These are phyloP conservation scores for Agapanthus africanus DNA, from an alignment of 106 monocot genomes.

Conservation along the genomic window DNA sequence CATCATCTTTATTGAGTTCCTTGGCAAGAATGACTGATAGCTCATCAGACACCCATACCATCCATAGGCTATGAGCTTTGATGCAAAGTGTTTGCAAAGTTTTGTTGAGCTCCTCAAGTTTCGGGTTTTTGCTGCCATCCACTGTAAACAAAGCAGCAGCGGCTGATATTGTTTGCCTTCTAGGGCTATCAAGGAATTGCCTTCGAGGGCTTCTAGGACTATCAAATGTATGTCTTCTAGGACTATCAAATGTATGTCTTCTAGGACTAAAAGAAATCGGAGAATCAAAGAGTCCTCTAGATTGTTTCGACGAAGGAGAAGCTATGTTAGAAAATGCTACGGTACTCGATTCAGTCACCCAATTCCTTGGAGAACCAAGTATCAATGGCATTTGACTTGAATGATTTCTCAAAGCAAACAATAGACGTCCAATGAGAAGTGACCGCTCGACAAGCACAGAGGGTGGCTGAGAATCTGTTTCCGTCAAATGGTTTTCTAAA, in stretches of 20 bases:
- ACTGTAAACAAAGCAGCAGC: constrained; percentile 66
- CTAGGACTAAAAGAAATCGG: constrained; percentile 40
- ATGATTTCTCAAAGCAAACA: constrained; percentile 81
- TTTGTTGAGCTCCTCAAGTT: constrained; percentile 66
- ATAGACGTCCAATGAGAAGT: constrained; percentile 74
- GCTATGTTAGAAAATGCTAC: constrained; percentile 23
- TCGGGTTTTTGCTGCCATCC: constrained; percentile 58
- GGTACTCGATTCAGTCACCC: constrained; percentile 56
- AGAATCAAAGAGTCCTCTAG: constrained; percentile 30
- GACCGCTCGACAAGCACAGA: constrained; percentile 70
- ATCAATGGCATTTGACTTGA: constrained; percentile 80
- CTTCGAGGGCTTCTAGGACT: constrained; percentile 42
- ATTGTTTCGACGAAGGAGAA: constrained; percentile 29
- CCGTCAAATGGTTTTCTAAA: constrained; percentile 27
- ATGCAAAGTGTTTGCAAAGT: constrained; percentile 64
- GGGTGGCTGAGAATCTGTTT: constrained; percentile 31
- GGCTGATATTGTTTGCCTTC: constrained; percentile 75
- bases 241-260: constrained; percentile 39
- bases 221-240: constrained; percentile 27
- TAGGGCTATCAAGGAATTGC: constrained; percentile 37
- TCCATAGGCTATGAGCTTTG: constrained; percentile 83
- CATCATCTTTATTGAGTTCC: constrained; percentile 64
- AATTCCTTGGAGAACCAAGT: constrained; percentile 89
- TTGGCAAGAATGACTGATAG: constrained; percentile 55
- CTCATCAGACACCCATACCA: constrained; percentile 74